Evolutionary conservation across 352 stramenopile genomes (phyloP).

Genomic region (Phytophthora palmivora): DNA sequence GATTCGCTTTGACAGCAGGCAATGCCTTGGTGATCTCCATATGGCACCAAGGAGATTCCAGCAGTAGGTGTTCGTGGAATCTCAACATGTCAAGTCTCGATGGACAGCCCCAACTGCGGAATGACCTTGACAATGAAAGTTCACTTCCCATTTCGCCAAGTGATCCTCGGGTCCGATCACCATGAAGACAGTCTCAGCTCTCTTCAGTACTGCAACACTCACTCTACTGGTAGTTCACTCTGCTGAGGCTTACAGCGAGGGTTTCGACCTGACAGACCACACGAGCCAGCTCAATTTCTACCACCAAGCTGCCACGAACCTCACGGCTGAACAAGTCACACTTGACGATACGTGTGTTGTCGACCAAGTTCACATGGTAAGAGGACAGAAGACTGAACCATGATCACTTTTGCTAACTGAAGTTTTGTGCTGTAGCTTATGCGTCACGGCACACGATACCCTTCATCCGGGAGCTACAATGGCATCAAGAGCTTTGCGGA

Average conservation of each 20-base stretch:
- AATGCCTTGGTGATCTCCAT: too few relatives aligned
- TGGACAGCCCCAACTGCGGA: background rate
- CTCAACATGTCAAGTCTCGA: too few relatives aligned
- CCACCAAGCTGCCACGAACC: constrained; percentile 50
- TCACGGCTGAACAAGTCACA: constrained; percentile 43
- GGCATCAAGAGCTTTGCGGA: constrained; percentile 39
- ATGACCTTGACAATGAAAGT: constrained; percentile 2
- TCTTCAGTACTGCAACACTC: constrained; percentile 9
- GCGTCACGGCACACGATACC: constrained; percentile 67
- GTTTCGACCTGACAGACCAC: constrained; percentile 65
- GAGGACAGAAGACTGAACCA: background rate
- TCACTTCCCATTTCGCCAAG: constrained; percentile 36
- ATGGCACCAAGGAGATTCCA: too few relatives aligned
- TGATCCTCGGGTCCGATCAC: constrained; percentile 5
- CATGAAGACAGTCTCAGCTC: constrained; percentile 46
- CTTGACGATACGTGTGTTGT: constrained; percentile 52
- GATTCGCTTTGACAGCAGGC: too few relatives aligned
- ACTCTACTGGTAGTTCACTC: constrained; percentile 13
- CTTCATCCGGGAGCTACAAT: constrained; percentile 58
- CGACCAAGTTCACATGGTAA: constrained; percentile 57
- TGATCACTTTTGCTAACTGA: background rate
- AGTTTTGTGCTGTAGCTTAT: constrained; percentile 27
- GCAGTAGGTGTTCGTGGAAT: too few relatives aligned
- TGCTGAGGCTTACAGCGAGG: constrained; percentile 39
- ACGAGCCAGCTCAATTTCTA: constrained; percentile 71